These are phyloP conservation scores for Alliaria petiolata DNA, from an alignment of 345 rosid species.

Conservation along the genomic window DNA sequence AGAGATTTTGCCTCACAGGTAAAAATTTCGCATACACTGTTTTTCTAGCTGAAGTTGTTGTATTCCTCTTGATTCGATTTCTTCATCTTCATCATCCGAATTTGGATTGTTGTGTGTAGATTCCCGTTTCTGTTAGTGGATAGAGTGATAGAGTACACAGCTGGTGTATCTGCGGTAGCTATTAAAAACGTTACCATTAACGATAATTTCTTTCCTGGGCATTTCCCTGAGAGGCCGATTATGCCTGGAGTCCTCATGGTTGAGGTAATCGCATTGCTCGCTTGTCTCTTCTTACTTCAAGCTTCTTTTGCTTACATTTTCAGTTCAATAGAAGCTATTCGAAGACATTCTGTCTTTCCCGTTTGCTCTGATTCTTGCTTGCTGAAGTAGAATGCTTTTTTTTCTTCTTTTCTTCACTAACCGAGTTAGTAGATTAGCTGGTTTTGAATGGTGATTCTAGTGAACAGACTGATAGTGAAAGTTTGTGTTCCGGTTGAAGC, in stretches of 20 bases:
- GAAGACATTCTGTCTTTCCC: neutral
- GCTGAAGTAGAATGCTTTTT: neutral
- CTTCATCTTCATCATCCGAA: neutral
- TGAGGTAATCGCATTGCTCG: conserved; percentile 50
- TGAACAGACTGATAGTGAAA: neutral
- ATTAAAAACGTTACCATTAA: conserved; percentile 96
- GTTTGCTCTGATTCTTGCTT: neutral
- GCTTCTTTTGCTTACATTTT: neutral
- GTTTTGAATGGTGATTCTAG: neutral
- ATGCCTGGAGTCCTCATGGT: conserved; percentile 99
- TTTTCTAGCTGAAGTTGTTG: neutral
- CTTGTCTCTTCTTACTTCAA: neutral
- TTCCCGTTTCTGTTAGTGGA: conserved; percentile 98
- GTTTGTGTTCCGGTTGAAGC: neutral
- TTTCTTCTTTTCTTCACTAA: neutral
- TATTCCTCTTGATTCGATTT: neutral
- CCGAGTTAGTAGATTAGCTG: neutral
- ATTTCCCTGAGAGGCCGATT: conserved; percentile 96
- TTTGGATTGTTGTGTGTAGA: conserved; percentile 36
- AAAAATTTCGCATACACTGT: neutral
- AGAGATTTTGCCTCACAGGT: conserved; percentile 93
- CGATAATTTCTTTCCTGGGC: conserved; percentile 99
- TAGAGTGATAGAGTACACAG: conserved; percentile 91
- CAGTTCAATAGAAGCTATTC: neutral
- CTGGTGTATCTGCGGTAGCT: conserved; percentile 93